phyloP scores from a whole-genome alignment of 768 basidiomycete genomes.

The Leucocoprinus sp. region DNA sequence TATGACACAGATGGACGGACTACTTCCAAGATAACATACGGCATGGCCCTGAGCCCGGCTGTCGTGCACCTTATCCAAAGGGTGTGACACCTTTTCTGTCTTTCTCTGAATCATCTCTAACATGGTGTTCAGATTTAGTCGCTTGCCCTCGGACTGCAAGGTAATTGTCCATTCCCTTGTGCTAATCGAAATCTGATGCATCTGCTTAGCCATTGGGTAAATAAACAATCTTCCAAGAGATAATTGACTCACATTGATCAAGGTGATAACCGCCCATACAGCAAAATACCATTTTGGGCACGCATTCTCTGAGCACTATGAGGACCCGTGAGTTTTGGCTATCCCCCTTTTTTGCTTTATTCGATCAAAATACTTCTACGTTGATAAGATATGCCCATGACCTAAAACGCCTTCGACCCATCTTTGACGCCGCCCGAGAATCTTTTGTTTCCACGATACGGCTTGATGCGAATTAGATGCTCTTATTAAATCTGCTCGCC shows the following conservation, averaged over 20 bases:
- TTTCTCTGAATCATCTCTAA: background rate
- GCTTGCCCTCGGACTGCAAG: slow-evolving; percentile 65
- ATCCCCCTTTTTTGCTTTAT: background rate
- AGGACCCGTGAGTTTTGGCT: slow-evolving; percentile 50
- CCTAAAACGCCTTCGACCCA: slow-evolving; percentile 48
- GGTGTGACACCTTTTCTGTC: slow-evolving; percentile 29
- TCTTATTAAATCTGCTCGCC: slow-evolving; percentile 42
- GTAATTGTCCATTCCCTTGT: slow-evolving; percentile 26
- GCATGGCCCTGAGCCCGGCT: slow-evolving; percentile 59
- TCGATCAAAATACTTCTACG: slow-evolving; percentile 1
- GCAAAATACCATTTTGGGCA: slow-evolving; percentile 58
- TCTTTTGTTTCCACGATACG: slow-evolving; percentile 47
- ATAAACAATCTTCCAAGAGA: slow-evolving; percentile 1
- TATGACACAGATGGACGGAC: slow-evolving; percentile 47
- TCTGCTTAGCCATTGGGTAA: slow-evolving; percentile 54
- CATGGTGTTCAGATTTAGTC: slow-evolving; percentile 42
- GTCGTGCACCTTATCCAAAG: slow-evolving; percentile 52
- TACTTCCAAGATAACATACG: slow-evolving; percentile 54
- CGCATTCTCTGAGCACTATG: slow-evolving; percentile 46
- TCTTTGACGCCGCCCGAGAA: slow-evolving; percentile 36
- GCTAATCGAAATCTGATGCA: slow-evolving; percentile 6
- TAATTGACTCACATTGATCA: background rate
- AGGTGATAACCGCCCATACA: slow-evolving; percentile 59
- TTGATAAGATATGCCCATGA: slow-evolving; percentile 40
- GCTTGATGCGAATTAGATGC: slow-evolving; percentile 37